Evolutionary conservation across 176 grass and related monocot genomes (phyloP).

Genomic region (Thalia dealbata): DNA sequence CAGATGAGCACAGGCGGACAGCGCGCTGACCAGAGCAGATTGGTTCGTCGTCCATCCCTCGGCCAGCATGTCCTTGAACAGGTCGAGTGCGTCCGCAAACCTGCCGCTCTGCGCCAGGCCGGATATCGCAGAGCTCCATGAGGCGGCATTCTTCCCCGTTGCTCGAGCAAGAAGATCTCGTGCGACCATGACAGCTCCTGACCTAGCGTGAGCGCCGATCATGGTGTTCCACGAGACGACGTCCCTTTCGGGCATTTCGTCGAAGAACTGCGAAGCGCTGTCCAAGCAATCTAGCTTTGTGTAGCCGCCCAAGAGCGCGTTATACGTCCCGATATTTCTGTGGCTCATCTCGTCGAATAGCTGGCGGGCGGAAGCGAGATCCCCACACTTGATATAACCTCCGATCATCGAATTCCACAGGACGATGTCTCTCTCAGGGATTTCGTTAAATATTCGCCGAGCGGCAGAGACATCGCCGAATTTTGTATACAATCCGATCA

Average conservation of each 20-base stretch:
- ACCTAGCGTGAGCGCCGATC: slow-evolving; percentile 17
- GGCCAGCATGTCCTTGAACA: slow-evolving; percentile 16
- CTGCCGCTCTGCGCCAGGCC: slow-evolving; percentile 12
- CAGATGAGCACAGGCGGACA: slow-evolving; percentile 15
- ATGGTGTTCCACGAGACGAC: slow-evolving; percentile 24
- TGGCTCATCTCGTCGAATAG: slow-evolving; percentile 10
- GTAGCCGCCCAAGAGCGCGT: slow-evolving; percentile 6
- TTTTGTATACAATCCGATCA: slow-evolving; percentile 12
- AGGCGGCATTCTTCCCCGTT: slow-evolving; percentile 7
- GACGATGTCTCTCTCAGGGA: slow-evolving; percentile 7
- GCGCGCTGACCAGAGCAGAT: slow-evolving; percentile 19
- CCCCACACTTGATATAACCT: slow-evolving; percentile 4
- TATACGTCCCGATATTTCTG: slow-evolving; percentile 18
- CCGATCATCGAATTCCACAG: slow-evolving; percentile 24
- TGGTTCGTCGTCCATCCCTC: slow-evolving; percentile 7
- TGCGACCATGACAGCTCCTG: background rate
- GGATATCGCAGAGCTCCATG: slow-evolving; percentile 17
- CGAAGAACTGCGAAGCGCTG: background rate
- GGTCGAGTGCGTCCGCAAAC: background rate
- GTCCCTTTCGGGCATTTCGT: slow-evolving; percentile 22
- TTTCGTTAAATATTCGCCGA: slow-evolving; percentile 14
- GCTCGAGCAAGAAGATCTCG: background rate
- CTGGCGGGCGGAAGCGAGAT: background rate
- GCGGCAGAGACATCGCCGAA: background rate
- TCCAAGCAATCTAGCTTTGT: slow-evolving; percentile 5